Evolutionary conservation across 1,284 basidiomycete genomes (phyloP), one percentile per base, ranked within the genome.

Genomic region (Cystobasidiaceae sp.): DNA sequence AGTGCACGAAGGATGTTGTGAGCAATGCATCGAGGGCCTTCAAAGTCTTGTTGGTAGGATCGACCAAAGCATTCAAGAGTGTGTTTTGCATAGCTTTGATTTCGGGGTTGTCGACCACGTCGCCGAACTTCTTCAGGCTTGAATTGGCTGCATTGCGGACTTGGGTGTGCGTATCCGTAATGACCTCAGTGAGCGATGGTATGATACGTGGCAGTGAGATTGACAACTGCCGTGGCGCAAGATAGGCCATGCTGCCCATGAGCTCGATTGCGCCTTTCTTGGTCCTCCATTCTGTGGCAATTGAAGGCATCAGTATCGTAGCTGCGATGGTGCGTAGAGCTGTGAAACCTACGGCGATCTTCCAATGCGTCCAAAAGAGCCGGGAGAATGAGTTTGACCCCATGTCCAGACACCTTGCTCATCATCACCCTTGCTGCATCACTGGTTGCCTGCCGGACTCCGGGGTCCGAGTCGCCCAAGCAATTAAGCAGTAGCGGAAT

Each of bases 171-270:
- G 94, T 94, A 78, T 98, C 96, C 63, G 93, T 97, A 66, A 99
- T 81, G 55, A 97, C 93, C 19, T 88, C 90, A 32, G 93, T 97
- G 13, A 99, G 80, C 25, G 90, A 87, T 6, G 96, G 96, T 66
- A 99, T 96, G 75, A 98, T 91, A 49, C 96, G 91, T 0, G 96
- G 96, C 5, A 99, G 82, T 2, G 94, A 97, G 25, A 93, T 82
- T 0, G 96, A 97, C 13, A 98, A 84, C 77, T 99, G 96, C 54
- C 86, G 85, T 2, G 94, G 96, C 5, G 96, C 93, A 78, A 94
- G 96, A 78, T 94, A 98, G 0, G 96, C 96, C 93, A 98, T 98
- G 80, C 93, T 89, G 37, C 96, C 96, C 61, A 98, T 81, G n/a
- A 98, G 79, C 76, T 98, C 96, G 70, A 98, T 97, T 2, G 93